A percentile compares a stretch with the other conserved stretches of the same genome.
These are phyloP conservation scores for Byssochlamys sp. DNA, from an alignment of 2,329 filamentous ascomycete genomes.

Conservation along the genomic window DNA sequence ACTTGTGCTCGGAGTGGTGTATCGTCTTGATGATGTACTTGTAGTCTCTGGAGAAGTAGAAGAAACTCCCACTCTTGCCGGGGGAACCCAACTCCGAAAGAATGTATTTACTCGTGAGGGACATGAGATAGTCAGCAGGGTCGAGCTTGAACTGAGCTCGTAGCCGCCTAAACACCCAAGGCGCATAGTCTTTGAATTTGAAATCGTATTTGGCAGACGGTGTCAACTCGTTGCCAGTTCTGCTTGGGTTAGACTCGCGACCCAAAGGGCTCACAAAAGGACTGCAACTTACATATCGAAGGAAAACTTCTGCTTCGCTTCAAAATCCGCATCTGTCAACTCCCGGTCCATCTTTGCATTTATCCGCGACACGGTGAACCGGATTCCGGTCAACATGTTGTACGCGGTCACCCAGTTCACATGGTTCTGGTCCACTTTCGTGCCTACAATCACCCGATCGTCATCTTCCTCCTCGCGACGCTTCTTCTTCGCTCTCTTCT, in stretches of 20 bases:
- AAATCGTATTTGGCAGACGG: conserved; percentile 99
- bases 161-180: conserved; percentile 93
- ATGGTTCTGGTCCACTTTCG: conserved; percentile 94
- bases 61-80: conserved; percentile 97
- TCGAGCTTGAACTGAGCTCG: conserved; percentile 81
- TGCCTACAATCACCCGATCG: conserved; percentile 78
- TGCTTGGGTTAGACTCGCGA: conserved; percentile 35
- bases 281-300: conserved; percentile 74
- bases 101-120: conserved; percentile 95
- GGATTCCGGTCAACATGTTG: conserved; percentile 98
- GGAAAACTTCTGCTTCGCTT: conserved; percentile 90
- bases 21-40: conserved; percentile 99
- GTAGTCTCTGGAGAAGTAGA: conserved; percentile 98
- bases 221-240: conserved; percentile 90
- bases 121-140: conserved; percentile 96
- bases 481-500: conserved; percentile 80
- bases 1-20: conserved; percentile 68
- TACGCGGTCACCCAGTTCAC: conserved; percentile 97
- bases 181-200: conserved; percentile 99
- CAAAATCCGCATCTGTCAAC: conserved; percentile 82
- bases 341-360: conserved; percentile 93
- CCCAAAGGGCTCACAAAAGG: no score
- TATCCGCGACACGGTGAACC: conserved; percentile 87
- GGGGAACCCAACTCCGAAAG: conserved; percentile 92
- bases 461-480: conserved; percentile 86